Evolutionary conservation across 306 rosid genomes (phyloP).

Genomic region (Cicer bijugum): DNA sequence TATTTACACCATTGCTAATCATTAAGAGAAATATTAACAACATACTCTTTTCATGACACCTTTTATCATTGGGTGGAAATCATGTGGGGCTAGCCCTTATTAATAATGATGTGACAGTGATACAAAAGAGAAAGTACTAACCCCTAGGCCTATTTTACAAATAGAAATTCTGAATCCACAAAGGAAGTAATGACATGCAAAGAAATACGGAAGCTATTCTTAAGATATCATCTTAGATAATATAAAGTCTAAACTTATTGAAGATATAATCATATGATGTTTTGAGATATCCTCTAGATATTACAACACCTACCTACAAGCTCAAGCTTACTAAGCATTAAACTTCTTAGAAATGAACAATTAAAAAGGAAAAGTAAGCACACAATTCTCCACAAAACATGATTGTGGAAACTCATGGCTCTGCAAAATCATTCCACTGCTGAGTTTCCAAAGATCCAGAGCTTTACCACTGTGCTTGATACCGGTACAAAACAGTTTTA

Average conservation of each 20-base stretch:
- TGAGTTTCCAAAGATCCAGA: not conserved
- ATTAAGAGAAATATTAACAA: not conserved
- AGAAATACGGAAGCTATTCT: not conserved
- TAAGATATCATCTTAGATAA: slow-evolving; percentile 2
- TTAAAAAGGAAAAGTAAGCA: not conserved
- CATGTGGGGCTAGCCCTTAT: not conserved
- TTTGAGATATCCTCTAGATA: too few relatives aligned
- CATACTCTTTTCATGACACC: not conserved
- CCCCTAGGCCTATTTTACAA: too few relatives aligned
- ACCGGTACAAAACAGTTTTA: not conserved
- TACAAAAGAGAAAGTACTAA: too few relatives aligned
- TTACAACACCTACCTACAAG: too few relatives aligned
- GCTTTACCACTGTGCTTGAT: slow-evolving; percentile 10
- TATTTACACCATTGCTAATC: slow-evolving; percentile 5
- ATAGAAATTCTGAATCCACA: too few relatives aligned
- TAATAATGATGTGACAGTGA: too few relatives aligned
- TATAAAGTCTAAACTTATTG: slow-evolving; percentile 11
- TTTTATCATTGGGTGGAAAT: not conserved
- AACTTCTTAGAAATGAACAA: too few relatives aligned
- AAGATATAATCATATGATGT: not conserved
- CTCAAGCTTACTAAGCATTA: too few relatives aligned
- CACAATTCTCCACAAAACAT: not conserved
- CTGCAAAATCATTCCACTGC: not conserved
- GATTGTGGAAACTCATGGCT: not conserved
- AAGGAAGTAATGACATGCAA: not conserved